Evolutionary conservation across 441 rosid species (phyloP).

Genomic region (Gossypium aridum): DNA sequence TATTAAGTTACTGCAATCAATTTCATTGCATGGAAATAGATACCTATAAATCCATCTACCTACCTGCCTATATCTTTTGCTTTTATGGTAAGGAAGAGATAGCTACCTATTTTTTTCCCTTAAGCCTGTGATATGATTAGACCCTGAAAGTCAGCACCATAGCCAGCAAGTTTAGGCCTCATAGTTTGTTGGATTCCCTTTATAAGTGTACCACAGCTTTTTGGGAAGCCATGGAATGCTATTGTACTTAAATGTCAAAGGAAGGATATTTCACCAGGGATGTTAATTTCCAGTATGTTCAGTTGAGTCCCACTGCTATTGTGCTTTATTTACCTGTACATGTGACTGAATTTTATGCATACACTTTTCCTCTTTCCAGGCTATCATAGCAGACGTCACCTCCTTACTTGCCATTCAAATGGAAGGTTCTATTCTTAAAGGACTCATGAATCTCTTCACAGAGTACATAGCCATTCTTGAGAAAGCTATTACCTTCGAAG

Average conservation of each 20-base stretch:
- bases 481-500: conserved; percentile 27
- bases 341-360: conserved; percentile 1
- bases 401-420: conserved; percentile 44
- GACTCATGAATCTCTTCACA: conserved; percentile 35
- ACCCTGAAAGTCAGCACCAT: background rate
- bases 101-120: background rate
- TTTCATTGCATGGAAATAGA: background rate
- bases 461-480: conserved; percentile 42
- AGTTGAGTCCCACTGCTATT: conserved; percentile 2
- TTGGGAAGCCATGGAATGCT: background rate
- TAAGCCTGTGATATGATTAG: background rate
- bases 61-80: background rate
- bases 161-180: background rate
- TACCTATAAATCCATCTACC: background rate
- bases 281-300: background rate
- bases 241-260: background rate
- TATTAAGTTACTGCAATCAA: background rate
- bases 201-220: background rate
- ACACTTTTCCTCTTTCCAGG: conserved; percentile 25
- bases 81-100: background rate
- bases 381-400: conserved; percentile 30
- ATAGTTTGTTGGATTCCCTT: background rate
- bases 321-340: background rate
- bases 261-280: background rate
- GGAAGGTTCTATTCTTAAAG: conserved; percentile 39